phyloP scores from a whole-genome alignment of 192 early-diverging fungal species.

The Jimgerdemannia flammicorona region DNA sequence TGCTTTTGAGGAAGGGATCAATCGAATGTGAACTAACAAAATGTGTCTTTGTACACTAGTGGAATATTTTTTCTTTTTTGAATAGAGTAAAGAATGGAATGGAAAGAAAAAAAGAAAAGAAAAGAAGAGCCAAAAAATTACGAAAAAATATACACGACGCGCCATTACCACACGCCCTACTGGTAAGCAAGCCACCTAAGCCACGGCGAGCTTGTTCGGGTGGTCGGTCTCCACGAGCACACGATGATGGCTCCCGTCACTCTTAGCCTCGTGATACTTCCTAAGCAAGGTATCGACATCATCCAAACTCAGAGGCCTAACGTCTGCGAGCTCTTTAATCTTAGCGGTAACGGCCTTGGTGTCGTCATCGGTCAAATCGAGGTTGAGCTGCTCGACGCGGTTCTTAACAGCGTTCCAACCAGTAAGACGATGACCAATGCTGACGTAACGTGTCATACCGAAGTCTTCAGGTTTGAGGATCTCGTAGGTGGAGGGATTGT shows the following conservation, averaged over 20 bases:
- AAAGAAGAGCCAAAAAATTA: no score
- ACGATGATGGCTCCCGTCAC: slow-evolving; percentile 44
- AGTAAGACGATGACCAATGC: slow-evolving; percentile 94
- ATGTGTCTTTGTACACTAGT: no score
- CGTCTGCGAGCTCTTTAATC: slow-evolving; percentile 95
- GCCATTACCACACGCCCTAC: no score
- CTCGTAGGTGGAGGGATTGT: slow-evolving; percentile 98
- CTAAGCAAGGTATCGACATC: slow-evolving; percentile 87
- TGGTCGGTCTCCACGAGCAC: slow-evolving; percentile 45
- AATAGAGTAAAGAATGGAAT: no score
- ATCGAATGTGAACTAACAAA: no score
- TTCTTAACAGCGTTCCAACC: slow-evolving; percentile 99
- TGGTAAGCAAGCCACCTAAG: not conserved
- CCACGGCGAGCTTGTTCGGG: slow-evolving; percentile 44
- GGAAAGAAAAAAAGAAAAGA: no score
- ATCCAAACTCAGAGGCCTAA: slow-evolving; percentile 87
- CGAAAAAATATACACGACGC: no score
- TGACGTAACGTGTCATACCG: slow-evolving; percentile 97
- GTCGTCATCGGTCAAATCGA: slow-evolving; percentile 82
- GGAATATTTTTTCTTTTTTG: no score
- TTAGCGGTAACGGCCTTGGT: slow-evolving; percentile 89
- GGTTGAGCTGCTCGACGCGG: slow-evolving; percentile 88
- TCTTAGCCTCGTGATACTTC: slow-evolving; percentile 69
- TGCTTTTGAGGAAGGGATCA: no score
- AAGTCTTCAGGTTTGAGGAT: slow-evolving; percentile 98